Base-by-base conservation (phyloP, 2,329 filamentous ascomycete genomes). In the Aspergillus caelatus region DNA sequence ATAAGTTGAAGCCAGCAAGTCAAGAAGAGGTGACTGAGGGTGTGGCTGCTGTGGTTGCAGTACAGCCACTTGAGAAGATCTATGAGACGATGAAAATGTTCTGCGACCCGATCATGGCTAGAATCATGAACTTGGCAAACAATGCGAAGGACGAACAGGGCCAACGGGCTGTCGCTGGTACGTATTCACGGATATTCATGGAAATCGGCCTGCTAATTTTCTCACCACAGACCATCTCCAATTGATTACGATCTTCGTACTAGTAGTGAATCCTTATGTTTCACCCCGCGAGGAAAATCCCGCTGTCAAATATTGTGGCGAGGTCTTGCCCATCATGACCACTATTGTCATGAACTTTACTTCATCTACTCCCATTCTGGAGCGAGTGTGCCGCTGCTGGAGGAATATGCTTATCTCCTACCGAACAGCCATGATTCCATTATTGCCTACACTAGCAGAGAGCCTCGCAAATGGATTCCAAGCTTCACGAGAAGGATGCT, bases 11-110 rank as follows among this genome's bases (percentile, higher is more conserved):
- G 9, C 88, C 90, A 14, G 84, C 88, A 52, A 98, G 94, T 75
- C 94, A 97, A 79, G 94, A 98, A 76, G 95, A 99, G 78, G 88
- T 99, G 57, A 98, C 95, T 0, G 94, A 99, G 76, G 95, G 95
- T 68, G 94, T 98, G 53, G 94, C 95, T 12, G 92, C 89, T 56
- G 94, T 99, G 19, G 89, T 99, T 59, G 91, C 93, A 12, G 93
- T 91, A 57, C 94, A 97, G 75, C 92, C 93, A 7, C 79, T 88
- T 28, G 85, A 89, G 48, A 91, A 96, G 72, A 88, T 94, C 23
- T 96, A 96, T 77, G 88, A 88, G 63, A 89, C 93, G 3, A 85
- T 99, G 71, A 97, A 97, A 81, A 84, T 95, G 54, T 98, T 96
- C 81, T 96, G 93, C 76, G 93, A 97, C 73, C 95, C 95, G 11